Evolutionary conservation across 2,329 filamentous ascomycete genomes (phyloP).

Genomic region (Trichophyton verrucosum): DNA sequence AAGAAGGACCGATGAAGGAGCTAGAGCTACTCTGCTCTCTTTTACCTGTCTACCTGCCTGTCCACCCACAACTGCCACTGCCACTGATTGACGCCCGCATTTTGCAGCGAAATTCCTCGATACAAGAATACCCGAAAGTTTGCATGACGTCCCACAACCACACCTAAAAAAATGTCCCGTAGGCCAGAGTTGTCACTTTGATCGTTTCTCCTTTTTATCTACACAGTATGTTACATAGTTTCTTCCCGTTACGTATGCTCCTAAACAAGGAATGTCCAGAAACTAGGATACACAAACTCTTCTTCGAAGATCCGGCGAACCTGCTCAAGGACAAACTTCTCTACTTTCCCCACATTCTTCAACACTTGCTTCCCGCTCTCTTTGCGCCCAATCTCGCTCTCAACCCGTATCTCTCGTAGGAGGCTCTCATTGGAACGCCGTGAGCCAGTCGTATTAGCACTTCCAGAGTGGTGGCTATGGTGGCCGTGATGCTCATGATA

Average conservation of each 20-base stretch:
- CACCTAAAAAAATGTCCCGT: neutral
- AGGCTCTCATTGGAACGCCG: slow-evolving; percentile 54
- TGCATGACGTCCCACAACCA: neutral
- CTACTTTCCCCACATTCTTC: slow-evolving; percentile 97
- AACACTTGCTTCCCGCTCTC: slow-evolving; percentile 86
- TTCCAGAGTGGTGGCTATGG: slow-evolving; percentile 5
- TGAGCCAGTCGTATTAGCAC: slow-evolving; percentile 16
- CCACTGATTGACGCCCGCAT: neutral
- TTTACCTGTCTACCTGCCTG: neutral
- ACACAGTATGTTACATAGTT: neutral
- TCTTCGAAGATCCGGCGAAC: slow-evolving; percentile 96
- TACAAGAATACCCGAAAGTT: neutral
- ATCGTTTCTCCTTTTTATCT: neutral
- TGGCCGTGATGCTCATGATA: slow-evolving; percentile 7
- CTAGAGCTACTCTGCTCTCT: neutral
- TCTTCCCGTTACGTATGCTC: neutral
- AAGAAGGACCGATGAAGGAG: slow-evolving; percentile 45
- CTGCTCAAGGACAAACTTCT: slow-evolving; percentile 92
- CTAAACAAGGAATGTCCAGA: slow-evolving; percentile 90
- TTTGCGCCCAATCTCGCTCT: slow-evolving; percentile 92
- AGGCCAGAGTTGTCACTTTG: neutral
- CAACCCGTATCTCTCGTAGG: slow-evolving; percentile 84
- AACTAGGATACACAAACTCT: slow-evolving; percentile 96
- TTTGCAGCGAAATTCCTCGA: neutral
- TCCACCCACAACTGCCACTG: neutral